phyloP scores from a whole-genome alignment of 768 basidiomycete genomes.

The Suillus occidentalis region DNA sequence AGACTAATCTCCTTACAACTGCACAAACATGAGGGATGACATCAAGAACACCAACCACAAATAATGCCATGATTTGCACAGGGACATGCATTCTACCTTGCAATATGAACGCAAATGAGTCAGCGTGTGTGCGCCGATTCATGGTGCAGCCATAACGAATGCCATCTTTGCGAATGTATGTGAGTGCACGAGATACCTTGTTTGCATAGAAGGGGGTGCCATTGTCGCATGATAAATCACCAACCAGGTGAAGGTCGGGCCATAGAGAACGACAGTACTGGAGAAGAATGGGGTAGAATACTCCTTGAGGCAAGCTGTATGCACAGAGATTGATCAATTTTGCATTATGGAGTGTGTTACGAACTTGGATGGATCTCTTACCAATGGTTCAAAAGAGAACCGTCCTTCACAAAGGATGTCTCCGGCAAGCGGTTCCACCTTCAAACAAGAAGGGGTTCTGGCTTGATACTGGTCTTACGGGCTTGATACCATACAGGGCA shows the following conservation, averaged over 20 bases:
- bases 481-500: no score
- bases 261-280: neutral
- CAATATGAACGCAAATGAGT: neutral
- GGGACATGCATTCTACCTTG: neutral
- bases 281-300: neutral
- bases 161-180: slow-evolving; percentile 3
- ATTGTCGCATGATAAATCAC: neutral
- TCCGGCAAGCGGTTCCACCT: no score
- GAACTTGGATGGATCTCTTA: no score
- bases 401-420: no score
- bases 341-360: no score
- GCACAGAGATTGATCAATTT: neutral
- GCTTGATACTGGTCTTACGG: no score
- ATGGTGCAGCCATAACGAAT: slow-evolving; percentile 1
- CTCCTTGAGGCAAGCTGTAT: neutral
- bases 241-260: neutral
- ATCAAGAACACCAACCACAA: neutral
- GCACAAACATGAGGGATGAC: neutral
- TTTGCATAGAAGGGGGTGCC: slow-evolving; percentile 1
- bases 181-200: neutral
- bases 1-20: neutral
- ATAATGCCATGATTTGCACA: neutral
- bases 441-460: no score
- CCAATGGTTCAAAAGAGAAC: no score
- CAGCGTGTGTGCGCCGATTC: neutral